These are phyloP conservation scores for Asterophora parasitica DNA, from an alignment of 768 basidiomycete species.

Conservation along the genomic window DNA sequence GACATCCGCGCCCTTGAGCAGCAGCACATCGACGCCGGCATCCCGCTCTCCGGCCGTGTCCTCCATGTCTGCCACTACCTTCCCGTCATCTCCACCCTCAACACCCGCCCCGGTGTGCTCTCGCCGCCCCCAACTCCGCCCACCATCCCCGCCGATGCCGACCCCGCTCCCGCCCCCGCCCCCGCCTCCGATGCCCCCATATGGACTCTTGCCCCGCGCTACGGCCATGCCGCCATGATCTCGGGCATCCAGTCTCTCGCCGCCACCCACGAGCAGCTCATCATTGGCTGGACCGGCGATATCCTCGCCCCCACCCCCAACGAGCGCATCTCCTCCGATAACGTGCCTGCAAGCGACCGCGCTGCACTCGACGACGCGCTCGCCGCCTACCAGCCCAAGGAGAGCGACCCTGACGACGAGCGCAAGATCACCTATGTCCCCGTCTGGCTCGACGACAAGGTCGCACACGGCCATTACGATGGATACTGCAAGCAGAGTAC, in stretches of 20 bases:
- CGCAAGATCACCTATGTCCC: conserved; percentile 75
- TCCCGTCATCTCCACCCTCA: conserved; percentile 67
- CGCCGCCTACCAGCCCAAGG: conserved; percentile 53
- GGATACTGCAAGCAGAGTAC: conserved; percentile 96
- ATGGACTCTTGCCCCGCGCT: conserved; percentile 77
- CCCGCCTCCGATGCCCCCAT: conserved; percentile 24
- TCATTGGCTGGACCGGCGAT: conserved; percentile 94
- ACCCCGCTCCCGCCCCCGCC: conserved; percentile 23
- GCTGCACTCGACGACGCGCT: conserved; percentile 63
- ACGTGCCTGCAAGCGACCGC: conserved; percentile 59
- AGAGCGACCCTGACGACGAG: conserved; percentile 49
- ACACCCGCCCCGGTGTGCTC: conserved; percentile 44
- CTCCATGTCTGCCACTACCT: conserved; percentile 92
- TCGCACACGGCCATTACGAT: conserved; percentile 93
- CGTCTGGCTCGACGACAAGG: conserved; percentile 86
- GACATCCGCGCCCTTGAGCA: conserved; percentile 71
- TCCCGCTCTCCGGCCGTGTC: conserved; percentile 80
- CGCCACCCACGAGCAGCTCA: conserved; percentile 81
- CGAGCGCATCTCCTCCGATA: conserved; percentile 43
- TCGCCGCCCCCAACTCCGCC: conserved; percentile 83
- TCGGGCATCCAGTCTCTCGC: conserved; percentile 85
- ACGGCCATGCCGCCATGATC: conserved; percentile 94
- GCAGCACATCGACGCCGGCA: conserved; percentile 62
- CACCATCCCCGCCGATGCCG: conserved; percentile 36
- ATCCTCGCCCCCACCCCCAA: conserved; percentile 49